Evolutionary conservation across 257 asterid species (phyloP).

Genomic region (Leonotis leonurus): DNA sequence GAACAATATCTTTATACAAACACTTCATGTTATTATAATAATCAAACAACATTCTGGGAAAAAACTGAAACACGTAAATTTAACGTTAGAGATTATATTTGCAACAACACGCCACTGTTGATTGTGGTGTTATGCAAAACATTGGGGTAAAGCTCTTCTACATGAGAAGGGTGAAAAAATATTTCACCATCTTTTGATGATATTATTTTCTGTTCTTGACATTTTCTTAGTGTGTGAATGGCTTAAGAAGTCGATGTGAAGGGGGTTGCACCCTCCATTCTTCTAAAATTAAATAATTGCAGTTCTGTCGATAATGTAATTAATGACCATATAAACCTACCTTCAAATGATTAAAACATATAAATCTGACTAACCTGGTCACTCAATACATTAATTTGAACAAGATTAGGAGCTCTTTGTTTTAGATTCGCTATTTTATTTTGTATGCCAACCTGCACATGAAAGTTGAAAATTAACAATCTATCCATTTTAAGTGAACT

Average conservation of each 20-base stretch:
- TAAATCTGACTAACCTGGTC: conserved; percentile 52
- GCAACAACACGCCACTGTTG: too few relatives aligned
- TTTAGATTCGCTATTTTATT: conserved; percentile 52
- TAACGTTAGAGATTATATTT: too few relatives aligned
- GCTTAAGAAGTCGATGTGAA: neutral
- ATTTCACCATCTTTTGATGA: neutral
- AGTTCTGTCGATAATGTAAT: neutral
- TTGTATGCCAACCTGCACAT: conserved; percentile 85
- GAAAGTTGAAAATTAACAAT: conserved; percentile 3
- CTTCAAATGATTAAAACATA: neutral
- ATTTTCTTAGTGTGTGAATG: neutral
- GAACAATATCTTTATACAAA: too few relatives aligned
- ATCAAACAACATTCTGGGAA: too few relatives aligned
- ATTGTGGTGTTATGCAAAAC: too few relatives aligned
- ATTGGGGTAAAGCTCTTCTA: too few relatives aligned
- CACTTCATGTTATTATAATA: too few relatives aligned
- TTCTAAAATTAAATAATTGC: too few relatives aligned
- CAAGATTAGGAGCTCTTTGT: conserved; percentile 52
- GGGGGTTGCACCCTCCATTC: neutral
- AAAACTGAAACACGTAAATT: too few relatives aligned
- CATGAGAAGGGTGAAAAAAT: too few relatives aligned
- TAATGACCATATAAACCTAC: neutral
- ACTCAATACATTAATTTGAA: conserved; percentile 48
- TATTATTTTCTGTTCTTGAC: neutral
- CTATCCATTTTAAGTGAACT: neutral